Evolutionary conservation across 2,329 filamentous ascomycete genomes (phyloP).

Genomic region (Ilyonectria destructans): DNA sequence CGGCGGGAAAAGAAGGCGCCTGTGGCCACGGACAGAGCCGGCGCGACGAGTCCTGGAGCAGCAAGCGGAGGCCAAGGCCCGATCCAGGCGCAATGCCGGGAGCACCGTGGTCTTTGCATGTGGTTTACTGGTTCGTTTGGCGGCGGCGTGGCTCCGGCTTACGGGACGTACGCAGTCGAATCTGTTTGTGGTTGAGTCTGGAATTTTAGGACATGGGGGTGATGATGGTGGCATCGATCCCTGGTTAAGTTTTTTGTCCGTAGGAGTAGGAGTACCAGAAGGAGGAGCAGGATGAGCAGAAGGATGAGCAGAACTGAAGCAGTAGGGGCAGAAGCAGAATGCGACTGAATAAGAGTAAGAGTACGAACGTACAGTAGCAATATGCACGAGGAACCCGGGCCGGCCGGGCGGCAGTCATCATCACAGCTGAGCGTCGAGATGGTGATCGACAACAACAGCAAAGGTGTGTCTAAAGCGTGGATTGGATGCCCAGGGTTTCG

Average conservation of each 20-base stretch:
- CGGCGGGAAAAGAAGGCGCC: not conserved
- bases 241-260: not conserved
- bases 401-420: conserved; percentile 16
- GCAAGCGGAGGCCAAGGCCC: conserved; percentile 22
- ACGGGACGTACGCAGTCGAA: not conserved
- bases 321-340: conserved; percentile 1
- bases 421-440: not conserved
- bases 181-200: conserved; percentile 4
- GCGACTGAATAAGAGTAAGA: conserved; percentile 30
- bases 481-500: conserved; percentile 1
- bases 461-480: conserved; percentile 7
- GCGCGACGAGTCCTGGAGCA: conserved; percentile 13
- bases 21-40: conserved; percentile 24
- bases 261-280: too few species aligned
- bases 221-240: conserved; percentile 6
- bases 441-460: conserved; percentile 9
- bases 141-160: conserved; percentile 1
- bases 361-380: conserved; percentile 19
- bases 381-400: conserved; percentile 12
- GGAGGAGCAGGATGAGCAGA: not conserved
- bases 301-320: conserved; percentile 3
- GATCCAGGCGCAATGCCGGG: conserved; percentile 8
- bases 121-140: conserved; percentile 2
- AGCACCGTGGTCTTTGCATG: conserved; percentile 1
- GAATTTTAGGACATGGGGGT: conserved; percentile 9